Base-by-base conservation (phyloP, 345 rosid species). In the Firmiana major region DNA sequence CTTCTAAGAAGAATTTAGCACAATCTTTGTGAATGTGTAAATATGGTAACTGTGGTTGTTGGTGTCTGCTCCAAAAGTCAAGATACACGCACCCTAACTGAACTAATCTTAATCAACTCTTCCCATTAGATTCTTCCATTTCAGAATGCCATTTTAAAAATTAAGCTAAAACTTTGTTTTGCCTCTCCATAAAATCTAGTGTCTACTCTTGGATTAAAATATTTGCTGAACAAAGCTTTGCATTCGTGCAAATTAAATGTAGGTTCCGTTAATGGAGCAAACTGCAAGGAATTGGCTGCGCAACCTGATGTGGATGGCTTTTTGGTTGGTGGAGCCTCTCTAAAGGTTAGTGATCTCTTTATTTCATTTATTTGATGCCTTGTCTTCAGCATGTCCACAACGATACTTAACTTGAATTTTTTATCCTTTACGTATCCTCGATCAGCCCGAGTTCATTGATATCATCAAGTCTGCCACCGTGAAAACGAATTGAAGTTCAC, bases 291-390 rank as follows among this genome's bases (percentile, higher is more conserved):
- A 65, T 79, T 90, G 86, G 90, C 90, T 2, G 85, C 58, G 58
- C 85, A 91, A 73, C 83, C 88, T 1, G 92, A 91, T 77, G 84
- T 91, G 36, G 97, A 90, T 77, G 97, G 93, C 75, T 91, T 91
- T 85, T 86, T 91, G 85, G 97, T 91, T 49, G 93, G 92, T 6
- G 97, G 97, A 76, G 97, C 97, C 79, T 91, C 97, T 45, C 80
- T 91, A 24, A 91, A 91, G 92, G 93, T 90, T 66, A 15, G 31
- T 54, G 16, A 55, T 40, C 60, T 31, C 16, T 21, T 26, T 7
- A 0, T 74, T 51, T 5, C 28, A 60, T 60, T 28, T 60, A 28
- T 28, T 63, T 6, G 42, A 31, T 28, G 21, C 21, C 3, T 62
- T 62, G 34, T 62, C 66, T 62, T 62, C 21, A 31, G 6, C 45